Evolutionary conservation across 2,329 filamentous ascomycete genomes (phyloP), one percentile per base, ranked within the genome.

Genomic region (Chlorencoelia australis): DNA sequence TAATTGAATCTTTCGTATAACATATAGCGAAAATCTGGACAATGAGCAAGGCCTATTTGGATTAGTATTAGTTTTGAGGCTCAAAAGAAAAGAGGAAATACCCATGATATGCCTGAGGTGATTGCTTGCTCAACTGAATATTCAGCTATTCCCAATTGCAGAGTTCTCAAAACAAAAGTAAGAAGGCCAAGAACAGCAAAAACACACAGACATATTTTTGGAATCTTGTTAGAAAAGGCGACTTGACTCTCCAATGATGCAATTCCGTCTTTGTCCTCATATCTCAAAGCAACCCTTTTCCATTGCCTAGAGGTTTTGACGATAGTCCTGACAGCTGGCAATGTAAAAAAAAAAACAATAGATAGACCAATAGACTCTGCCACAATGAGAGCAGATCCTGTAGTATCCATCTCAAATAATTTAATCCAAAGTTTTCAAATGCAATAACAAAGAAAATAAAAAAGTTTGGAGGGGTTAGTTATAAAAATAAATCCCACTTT

Each of bases 261-360:
- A 42, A 67, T 65, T 34, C 82, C 82, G 56, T 87, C 82, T 37
- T 66, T 59, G 51, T 86, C 80, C 46, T 76, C 63, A 50, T 86
- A 85, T n/a, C 31, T 29, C 11, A 25, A 24, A 20, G 32, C 5
- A 16, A 21, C 17, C n/a, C 20, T 21, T 13, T 35, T 39, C 13
- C 16, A 19, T 30, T 21, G 25, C n/a, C 30, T 17, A 11, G 32
- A 19, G 25, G 26, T 26, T 26, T 26, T 19, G 9, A 19, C 15
- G 13, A 39, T 39, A 11, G 20, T 35, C 14, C 35, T 22, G 15
- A 39, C 16, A 7, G 37, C 34, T 10, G 37, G 32, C 5, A 39
- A 2, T 11, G 37, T 35, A 26, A 35, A 39, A 6, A 24, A 9
- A 14, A 19, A 18, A n/a, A 39, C 25, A 20, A 25, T 19, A 25